Percentiles rank a stretch among this genome's conserved stretches.
These are phyloP conservation scores for Tritrichomonas foetus DNA, from an alignment of 208 protist genomes.

Conservation along the genomic window DNA sequence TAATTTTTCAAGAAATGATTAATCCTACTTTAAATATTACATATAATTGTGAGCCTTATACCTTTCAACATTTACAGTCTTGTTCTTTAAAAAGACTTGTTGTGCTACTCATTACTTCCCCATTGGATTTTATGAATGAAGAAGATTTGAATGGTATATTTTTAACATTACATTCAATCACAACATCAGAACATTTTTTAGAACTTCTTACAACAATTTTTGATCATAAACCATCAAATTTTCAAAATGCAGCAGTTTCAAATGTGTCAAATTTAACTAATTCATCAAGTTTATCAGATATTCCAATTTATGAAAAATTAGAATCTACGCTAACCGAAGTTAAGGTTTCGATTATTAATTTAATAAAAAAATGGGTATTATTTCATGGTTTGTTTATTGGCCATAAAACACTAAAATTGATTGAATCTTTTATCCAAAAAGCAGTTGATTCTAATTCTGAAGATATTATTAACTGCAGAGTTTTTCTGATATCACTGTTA, in stretches of 20 bases:
- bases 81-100: neutral
- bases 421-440: neutral
- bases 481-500: neutral
- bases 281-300: no score
- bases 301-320: neutral
- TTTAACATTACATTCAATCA: neutral
- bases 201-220: neutral
- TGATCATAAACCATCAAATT: neutral
- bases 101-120: neutral
- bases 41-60: neutral
- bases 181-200: slow-evolving; percentile 15
- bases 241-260: neutral
- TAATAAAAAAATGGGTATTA: neutral
- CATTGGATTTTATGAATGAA: neutral
- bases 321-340: neutral
- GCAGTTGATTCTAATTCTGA: neutral
- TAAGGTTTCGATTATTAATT: neutral
- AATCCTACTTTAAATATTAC: neutral
- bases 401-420: neutral
- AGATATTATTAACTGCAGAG: neutral
- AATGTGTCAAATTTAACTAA: neutral
- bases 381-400: slow-evolving; percentile 8
- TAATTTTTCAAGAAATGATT: neutral
- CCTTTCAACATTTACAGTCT: neutral
- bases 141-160: neutral